Base-by-base conservation (phyloP, 2,329 filamentous ascomycete species). In the Microcera coccophila region DNA sequence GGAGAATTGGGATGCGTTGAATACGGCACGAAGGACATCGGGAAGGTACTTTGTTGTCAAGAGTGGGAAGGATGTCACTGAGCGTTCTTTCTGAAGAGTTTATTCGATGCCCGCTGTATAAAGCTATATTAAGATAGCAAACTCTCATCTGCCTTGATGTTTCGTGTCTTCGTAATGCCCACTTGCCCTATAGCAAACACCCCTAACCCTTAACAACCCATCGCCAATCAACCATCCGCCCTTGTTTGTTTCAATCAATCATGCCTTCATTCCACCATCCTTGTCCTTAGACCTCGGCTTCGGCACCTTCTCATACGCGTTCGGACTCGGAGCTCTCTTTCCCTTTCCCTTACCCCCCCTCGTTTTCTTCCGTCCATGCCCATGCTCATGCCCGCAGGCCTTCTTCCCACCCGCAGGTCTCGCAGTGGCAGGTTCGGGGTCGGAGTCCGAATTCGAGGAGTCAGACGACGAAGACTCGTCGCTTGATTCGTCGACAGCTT, bases 41-140 rank as follows among this genome's bases (percentile, higher is more conserved):
- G 87, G 86, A 12, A 79, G 75, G 51, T 94, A 84, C 57, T 91
- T 94, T 54, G 81, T 91, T 7, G 88, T 93, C 2, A 79, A 87
- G 50, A 82, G 77, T 52, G 74, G 72, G 24, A 75, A 73, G 49
- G 62, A 65, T 42, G 29, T 8, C n/a, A 32, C 29, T n/a, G 29
- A 32, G 15, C 8, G 29, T n/a, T 32, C 29, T 8, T 14, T 8
- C 7, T 32, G 24, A 28, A 28, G 24, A 28, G 24, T 28, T 16
- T 24, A 44, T n/a, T 43, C 44, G 42, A 57, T 54, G 54, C 48
- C 48, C 53, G 8, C 15, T 32, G 29, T 17, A 17, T 32, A 32
- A 32, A 8, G n/a, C 8, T 32, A 32, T 28, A 15, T 12, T 26
- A 12, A 26, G 22, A 26, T 12, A 26, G 22, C 22, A 26, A 26